A percentile compares a stretch with the other conserved stretches of the same genome.
Conservation (phyloP, 306 rosid species). For the Citrullus mucosospermus region DNA sequence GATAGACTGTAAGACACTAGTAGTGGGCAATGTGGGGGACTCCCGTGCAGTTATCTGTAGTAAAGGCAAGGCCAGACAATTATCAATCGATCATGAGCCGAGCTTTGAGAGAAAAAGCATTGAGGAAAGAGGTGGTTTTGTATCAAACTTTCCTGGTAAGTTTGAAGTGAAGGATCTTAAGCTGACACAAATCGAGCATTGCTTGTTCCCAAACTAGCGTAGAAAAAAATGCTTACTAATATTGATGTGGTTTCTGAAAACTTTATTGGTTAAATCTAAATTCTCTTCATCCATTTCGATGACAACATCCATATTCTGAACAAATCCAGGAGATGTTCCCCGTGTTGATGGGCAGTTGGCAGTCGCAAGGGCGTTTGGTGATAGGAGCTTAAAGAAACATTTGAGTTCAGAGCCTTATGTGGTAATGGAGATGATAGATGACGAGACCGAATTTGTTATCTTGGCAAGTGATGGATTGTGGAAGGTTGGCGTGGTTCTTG, state of each 20-base stretch:
- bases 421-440: slow-evolving; percentile 33
- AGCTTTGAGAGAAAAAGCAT: slow-evolving; percentile 45
- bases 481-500: slow-evolving; percentile 53
- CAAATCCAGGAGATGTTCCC: slow-evolving; percentile 65
- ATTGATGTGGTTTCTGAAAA: neutral
- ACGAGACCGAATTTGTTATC: slow-evolving; percentile 53
- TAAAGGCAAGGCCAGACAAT: slow-evolving; percentile 61
- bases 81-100: slow-evolving; percentile 88
- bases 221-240: neutral
- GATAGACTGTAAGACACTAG: slow-evolving; percentile 57
- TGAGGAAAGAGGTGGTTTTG: slow-evolving; percentile 80
- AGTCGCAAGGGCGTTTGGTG: slow-evolving; percentile 95
- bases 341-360: slow-evolving; percentile 96
- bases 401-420: slow-evolving; percentile 78
- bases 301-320: neutral
- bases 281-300: neutral
- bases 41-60: slow-evolving; percentile 70
- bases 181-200: neutral
- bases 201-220: neutral
- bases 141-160: slow-evolving; percentile 86
- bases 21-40: slow-evolving; percentile 90
- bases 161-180: neutral
- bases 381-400: slow-evolving; percentile 83
- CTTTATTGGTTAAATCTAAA: neutral
- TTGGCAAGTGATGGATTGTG: slow-evolving; percentile 96